A percentile compares a stretch with the other conserved stretches of the same genome.
phyloP scores from a whole-genome alignment of 768 basidiomycete species.

The Calvatia gigantea region DNA sequence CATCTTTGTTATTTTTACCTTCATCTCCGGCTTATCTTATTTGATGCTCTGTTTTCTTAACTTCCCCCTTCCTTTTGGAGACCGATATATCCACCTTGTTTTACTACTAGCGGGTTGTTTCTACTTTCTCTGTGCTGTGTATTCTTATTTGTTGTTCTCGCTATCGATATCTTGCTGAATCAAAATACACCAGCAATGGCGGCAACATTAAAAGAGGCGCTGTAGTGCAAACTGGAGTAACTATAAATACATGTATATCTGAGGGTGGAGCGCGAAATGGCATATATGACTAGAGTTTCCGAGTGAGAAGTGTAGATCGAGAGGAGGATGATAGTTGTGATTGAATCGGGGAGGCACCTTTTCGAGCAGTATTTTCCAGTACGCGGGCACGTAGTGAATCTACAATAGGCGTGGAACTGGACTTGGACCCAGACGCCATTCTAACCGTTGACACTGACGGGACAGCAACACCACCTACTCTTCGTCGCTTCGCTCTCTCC shows the following conservation, averaged over 20 bases:
- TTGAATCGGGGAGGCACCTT: neutral
- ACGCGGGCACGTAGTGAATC: slow-evolving; percentile 51
- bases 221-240: neutral
- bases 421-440: slow-evolving; percentile 9
- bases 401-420: slow-evolving; percentile 18
- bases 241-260: neutral
- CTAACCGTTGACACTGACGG: slow-evolving; percentile 20
- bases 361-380: slow-evolving; percentile 49
- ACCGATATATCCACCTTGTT: slow-evolving; percentile 24
- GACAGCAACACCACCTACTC: slow-evolving; percentile 26
- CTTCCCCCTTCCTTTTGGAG: slow-evolving; percentile 32
- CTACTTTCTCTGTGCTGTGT: slow-evolving; percentile 22
- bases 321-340: neutral
- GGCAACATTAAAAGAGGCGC: neutral
- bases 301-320: neutral
- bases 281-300: slow-evolving; percentile 4
- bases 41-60: slow-evolving; percentile 25
- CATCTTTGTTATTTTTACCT: slow-evolving; percentile 9
- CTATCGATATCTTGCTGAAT: slow-evolving; percentile 21
- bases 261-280: neutral
- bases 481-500: slow-evolving; percentile 47
- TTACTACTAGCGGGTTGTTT: slow-evolving; percentile 16
- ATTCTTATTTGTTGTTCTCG: slow-evolving; percentile 19
- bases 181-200: slow-evolving; percentile 11
- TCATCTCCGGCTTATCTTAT: slow-evolving; percentile 25